Percentiles rank a stretch among this genome's conserved stretches.
These are phyloP conservation scores for Monosporascus ibericus DNA, from an alignment of 2,329 filamentous ascomycete genomes.

Conservation along the genomic window DNA sequence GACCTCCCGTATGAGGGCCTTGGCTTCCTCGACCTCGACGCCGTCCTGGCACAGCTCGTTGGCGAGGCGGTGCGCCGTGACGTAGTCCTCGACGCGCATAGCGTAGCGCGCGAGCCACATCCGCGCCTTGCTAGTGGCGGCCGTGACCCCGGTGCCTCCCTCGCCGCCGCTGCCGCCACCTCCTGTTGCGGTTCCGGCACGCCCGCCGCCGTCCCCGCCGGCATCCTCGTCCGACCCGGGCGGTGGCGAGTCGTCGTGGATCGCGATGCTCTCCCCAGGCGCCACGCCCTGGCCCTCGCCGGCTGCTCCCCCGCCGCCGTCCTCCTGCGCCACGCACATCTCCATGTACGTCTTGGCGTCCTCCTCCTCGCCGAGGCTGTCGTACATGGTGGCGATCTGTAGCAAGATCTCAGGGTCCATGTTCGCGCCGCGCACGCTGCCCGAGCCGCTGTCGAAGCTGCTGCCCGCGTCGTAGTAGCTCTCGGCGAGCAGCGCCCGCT, in stretches of 20 bases:
- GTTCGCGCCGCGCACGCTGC: constrained; percentile 47
- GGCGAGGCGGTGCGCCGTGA: constrained; percentile 71
- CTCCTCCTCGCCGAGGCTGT: constrained; percentile 67
- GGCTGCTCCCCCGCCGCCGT: constrained; percentile 50
- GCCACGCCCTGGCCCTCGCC: constrained; percentile 41
- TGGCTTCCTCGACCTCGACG: constrained; percentile 93
- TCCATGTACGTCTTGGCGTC: constrained; percentile 95
- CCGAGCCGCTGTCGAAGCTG: constrained; percentile 42
- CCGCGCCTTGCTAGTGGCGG: constrained; percentile 83
- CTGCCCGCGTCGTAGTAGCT: constrained; percentile 71
- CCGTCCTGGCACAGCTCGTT: constrained; percentile 94
- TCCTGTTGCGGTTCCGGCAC: constrained; percentile 27
- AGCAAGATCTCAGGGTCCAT: constrained; percentile 88
- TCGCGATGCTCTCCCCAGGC: constrained; percentile 54
- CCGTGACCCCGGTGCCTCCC: constrained; percentile 76
- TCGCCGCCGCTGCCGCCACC: constrained; percentile 22
- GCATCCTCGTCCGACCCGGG: constrained; percentile 32
- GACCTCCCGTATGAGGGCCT: constrained; percentile 83
- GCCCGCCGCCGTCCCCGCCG: constrained; percentile 21
- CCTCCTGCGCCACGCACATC: constrained; percentile 86
- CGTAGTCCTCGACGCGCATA: constrained; percentile 68
- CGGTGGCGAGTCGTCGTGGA: constrained; percentile 49
- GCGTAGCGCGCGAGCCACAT: constrained; percentile 88
- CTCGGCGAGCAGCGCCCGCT: constrained; percentile 82
- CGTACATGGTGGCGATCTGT: constrained; percentile 86